These are phyloP conservation scores for Coccinonectria pachysandricola DNA, from an alignment of 2,329 filamentous ascomycete genomes.

Conservation along the genomic window DNA sequence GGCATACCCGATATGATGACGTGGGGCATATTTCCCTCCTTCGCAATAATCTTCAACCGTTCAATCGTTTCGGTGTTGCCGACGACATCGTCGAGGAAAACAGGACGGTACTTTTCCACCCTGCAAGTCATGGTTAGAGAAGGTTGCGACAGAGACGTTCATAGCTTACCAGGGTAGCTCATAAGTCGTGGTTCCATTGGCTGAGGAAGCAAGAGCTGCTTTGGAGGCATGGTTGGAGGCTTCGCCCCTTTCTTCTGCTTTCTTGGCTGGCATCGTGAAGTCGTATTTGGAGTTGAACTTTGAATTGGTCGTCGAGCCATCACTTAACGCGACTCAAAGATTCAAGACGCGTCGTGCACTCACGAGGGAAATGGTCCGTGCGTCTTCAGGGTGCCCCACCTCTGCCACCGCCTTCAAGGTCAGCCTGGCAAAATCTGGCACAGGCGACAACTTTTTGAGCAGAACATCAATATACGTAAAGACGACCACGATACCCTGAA, in stretches of 20 bases:
- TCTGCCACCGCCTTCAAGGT: slow-evolving; percentile 18
- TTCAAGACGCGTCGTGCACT: slow-evolving; percentile 23
- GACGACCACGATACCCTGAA: slow-evolving; percentile 3
- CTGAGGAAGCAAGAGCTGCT: slow-evolving; percentile 39
- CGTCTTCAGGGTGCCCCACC: slow-evolving; percentile 9
- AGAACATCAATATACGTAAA: slow-evolving; percentile 2
- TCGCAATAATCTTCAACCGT: slow-evolving; percentile 93
- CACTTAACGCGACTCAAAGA: slow-evolving; percentile 27
- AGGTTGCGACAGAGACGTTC: slow-evolving; percentile 2
- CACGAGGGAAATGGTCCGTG: slow-evolving; percentile 17
- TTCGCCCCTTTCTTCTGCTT: slow-evolving; percentile 44
- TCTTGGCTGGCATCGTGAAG: slow-evolving; percentile 38
- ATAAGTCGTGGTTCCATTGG: slow-evolving; percentile 47
- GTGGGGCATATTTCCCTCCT: slow-evolving; percentile 98
- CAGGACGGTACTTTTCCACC: slow-evolving; percentile 96
- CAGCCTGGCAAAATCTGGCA: slow-evolving; percentile 18
- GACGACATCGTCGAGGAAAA: slow-evolving; percentile 92
- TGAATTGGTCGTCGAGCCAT: slow-evolving; percentile 10
- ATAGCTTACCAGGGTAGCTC: slow-evolving; percentile 65
- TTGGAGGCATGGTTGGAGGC: slow-evolving; percentile 51
- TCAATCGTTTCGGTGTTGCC: slow-evolving; percentile 98
- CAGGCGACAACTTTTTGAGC: slow-evolving; percentile 16
- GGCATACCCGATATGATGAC: slow-evolving; percentile 99
- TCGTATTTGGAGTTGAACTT: slow-evolving; percentile 12
- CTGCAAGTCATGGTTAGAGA: slow-evolving; percentile 38